A percentile compares a stretch with the other conserved stretches of the same genome.
phyloP scores from a whole-genome alignment of 2,329 filamentous ascomycete genomes.

The Cercospora zeae-maydis region DNA sequence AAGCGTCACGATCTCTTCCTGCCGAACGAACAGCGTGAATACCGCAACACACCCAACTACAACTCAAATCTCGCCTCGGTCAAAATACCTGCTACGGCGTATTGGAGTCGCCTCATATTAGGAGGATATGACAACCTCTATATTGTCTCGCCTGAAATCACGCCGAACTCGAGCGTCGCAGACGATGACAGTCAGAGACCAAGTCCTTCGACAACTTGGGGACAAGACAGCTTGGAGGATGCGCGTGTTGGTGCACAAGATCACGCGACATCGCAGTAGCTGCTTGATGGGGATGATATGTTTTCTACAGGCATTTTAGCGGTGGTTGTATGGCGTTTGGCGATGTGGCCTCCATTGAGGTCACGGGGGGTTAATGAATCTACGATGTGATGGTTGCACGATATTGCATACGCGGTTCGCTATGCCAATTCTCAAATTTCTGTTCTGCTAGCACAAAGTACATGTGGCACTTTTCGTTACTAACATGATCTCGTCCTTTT shows the following conservation, averaged over 20 bases:
- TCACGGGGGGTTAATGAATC: not conserved
- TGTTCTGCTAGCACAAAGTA: not conserved
- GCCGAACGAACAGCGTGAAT: constrained; percentile 37
- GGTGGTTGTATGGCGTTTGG: not conserved
- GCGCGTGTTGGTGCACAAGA: constrained; percentile 5
- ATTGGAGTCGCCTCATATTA: constrained; percentile 46
- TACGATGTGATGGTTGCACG: not conserved
- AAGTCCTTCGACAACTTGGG: constrained; percentile 33
- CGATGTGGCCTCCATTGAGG: not conserved
- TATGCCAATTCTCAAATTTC: not conserved
- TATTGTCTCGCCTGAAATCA: constrained; percentile 46
- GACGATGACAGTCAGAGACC: constrained; percentile 31
- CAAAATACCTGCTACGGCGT: constrained; percentile 44
- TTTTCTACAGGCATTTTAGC: not conserved
- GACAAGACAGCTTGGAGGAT: constrained; percentile 20
- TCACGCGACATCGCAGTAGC: constrained; percentile 4
- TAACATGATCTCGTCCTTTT: too few species aligned
- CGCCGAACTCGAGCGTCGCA: constrained; percentile 34
- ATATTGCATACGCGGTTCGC: not conserved
- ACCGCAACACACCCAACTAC: constrained; percentile 40
- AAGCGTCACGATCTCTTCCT: constrained; percentile 46
- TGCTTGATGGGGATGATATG: not conserved
- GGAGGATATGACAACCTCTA: constrained; percentile 49
- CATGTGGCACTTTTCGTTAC: not conserved
- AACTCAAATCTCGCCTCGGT: constrained; percentile 48